Evolutionary conservation across 257 asterid genomes (phyloP).

Genomic region (Ligustrum vulgare): DNA sequence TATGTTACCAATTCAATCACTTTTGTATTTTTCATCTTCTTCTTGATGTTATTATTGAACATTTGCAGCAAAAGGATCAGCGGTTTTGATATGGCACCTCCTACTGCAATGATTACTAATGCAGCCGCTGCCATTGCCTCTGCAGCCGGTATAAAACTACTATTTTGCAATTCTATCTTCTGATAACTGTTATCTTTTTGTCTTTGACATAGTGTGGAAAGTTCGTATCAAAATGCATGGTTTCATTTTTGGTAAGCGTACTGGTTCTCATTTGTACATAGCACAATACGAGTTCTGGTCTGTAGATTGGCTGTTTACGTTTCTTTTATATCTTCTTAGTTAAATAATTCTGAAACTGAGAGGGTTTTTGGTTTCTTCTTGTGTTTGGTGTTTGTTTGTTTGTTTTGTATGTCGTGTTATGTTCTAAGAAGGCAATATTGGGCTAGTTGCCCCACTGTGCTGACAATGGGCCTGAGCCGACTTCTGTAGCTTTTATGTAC

Average conservation of each 20-base stretch:
- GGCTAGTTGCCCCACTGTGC: constrained; percentile 99
- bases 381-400: constrained; percentile 98
- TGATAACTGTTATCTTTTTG: constrained; percentile 42
- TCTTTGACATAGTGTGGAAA: constrained; percentile 72
- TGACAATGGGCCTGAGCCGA: constrained; percentile 99
- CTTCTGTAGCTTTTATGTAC: constrained; percentile 99
- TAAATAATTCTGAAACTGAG: constrained; percentile 65
- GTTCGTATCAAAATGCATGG: constrained; percentile 69
- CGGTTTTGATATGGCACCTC: constrained; percentile 99
- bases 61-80: constrained; percentile 86
- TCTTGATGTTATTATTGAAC: constrained; percentile 29
- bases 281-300: constrained; percentile 45
- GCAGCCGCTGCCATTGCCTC: constrained; percentile 30
- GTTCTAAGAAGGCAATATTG: constrained; percentile 98
- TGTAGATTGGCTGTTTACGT: constrained; percentile 42
- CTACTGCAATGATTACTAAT: constrained; percentile 65
- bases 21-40: constrained; percentile 23
- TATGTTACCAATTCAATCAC: constrained; percentile 8
- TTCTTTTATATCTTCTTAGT: constrained; percentile 56
- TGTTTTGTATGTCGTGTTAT: constrained; percentile 95
- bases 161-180: constrained; percentile 17
- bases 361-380: constrained; percentile 89
- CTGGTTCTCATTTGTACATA: constrained; percentile 54
- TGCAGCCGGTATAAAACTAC: constrained; percentile 56
- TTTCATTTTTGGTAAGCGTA: constrained; percentile 86